A percentile compares a stretch with the other conserved stretches of the same genome.
These are phyloP conservation scores for Lodderomyces jiufengensis DNA, from an alignment of 1,139 yeast species.

Conservation along the genomic window DNA sequence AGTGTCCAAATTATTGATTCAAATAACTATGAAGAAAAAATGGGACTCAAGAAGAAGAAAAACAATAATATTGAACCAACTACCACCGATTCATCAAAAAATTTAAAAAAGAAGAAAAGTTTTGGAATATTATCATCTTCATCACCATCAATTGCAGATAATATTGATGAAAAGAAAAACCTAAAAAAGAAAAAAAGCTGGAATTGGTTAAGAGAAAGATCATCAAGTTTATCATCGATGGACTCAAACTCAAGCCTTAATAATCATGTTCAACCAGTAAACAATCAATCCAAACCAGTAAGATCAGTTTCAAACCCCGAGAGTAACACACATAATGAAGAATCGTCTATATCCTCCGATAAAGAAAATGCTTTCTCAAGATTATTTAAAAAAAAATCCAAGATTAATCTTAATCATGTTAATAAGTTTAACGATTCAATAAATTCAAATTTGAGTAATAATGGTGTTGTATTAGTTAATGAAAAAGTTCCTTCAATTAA, in stretches of 20 bases:
- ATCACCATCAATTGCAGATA: slow-evolving; percentile 2
- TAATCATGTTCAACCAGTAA: not conserved
- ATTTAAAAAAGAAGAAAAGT: slow-evolving; percentile 21
- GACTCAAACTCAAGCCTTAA: slow-evolving; percentile 14
- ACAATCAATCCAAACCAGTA: slow-evolving; percentile 15
- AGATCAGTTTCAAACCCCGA: slow-evolving; percentile 40
- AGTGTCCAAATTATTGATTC: slow-evolving; percentile 16
- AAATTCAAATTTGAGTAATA: slow-evolving; percentile 10
- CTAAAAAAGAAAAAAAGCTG: slow-evolving; percentile 38
- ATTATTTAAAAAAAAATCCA: slow-evolving; percentile 43
- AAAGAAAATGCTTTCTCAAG: slow-evolving; percentile 44
- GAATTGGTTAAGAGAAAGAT: slow-evolving; percentile 41
- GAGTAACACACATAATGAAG: slow-evolving; percentile 1
- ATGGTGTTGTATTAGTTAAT: slow-evolving; percentile 28
- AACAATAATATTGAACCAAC: not conserved
- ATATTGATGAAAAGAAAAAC: slow-evolving; percentile 19
- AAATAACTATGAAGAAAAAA: slow-evolving; percentile 12
- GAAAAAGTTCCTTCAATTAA: slow-evolving; percentile 21
- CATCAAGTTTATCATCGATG: slow-evolving; percentile 27
- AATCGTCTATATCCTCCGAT: slow-evolving; percentile 13
- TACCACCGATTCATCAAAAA: no score
- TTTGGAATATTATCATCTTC: slow-evolving; percentile 18
- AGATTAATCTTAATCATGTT: slow-evolving; percentile 18
- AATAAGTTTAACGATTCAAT: slow-evolving; percentile 7
- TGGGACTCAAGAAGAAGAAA: slow-evolving; percentile 10